Base-by-base conservation (phyloP, 331 rosid species). In the Phaseolus coccineus region DNA sequence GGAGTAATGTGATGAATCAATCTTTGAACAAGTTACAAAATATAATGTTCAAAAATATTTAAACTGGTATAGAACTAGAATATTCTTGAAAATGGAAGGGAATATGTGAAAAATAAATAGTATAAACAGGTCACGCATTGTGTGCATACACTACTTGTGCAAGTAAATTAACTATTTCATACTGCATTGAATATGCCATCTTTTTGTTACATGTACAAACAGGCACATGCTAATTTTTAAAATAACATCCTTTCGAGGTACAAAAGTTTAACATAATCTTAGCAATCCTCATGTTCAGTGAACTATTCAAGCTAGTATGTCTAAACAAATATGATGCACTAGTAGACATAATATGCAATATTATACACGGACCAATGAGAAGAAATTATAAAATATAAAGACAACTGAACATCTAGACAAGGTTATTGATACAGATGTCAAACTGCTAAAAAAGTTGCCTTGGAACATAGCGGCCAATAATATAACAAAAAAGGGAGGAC, bases 1-100 rank as follows among this genome's bases (percentile, higher is more conserved):
- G 71, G 42, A 65, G 53, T 27, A 73, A 64, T 65, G 76, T 70
- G 69, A 83, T 67, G 16, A 19, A 19, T 19, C 22, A 48, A n/a
- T 67, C 59, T 8, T 22, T 22, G 31, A 56, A 77, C 42, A 71
- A 19, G 47, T 8, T 52, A 35, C 40, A 79, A 44, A 25, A 25
- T 39, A 19, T 65, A 42, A 61, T 12, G 57, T 70, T 50, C 28
- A 46, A 46, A 13, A 22, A 25, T 44, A 11, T 22, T 25, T 67
- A 59, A 44, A 7, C 62, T 73, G 28, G 19, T 40, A 10, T 24
- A 6, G 47, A 67, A 68, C 48, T 61, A 11, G 25, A 74, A 35
- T 19, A 14, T 46, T 81, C 57, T 19, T 19, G 22, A 19, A 19
- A 19, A 19, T 19, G 22, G 22, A 19, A 19, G 22, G 22, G 22